Conservation (phyloP, 805 yeast genomes). For the Metschnikowia drakensbergensis region DNA sequence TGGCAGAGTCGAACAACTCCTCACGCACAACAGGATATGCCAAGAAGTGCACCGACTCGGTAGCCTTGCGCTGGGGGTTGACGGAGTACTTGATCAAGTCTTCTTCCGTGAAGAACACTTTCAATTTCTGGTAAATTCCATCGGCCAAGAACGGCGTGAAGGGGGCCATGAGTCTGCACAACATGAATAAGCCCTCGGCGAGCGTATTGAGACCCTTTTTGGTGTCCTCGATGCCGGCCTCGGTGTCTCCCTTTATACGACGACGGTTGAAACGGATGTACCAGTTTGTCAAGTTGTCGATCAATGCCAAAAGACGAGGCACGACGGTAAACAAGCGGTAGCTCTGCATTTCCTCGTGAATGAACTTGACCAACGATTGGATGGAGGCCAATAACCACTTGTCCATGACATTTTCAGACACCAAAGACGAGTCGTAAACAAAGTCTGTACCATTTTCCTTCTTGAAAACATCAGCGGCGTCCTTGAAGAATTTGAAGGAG, state of each 20-base stretch:
- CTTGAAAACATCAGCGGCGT: conserved; percentile 80
- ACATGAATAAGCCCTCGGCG: conserved; percentile 82
- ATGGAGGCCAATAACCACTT: conserved; percentile 95
- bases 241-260: conserved; percentile 85
- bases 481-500: conserved; percentile 93
- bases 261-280: conserved; percentile 97
- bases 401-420: conserved; percentile 90
- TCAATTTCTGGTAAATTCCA: conserved; percentile 75
- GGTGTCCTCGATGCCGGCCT: conserved; percentile 80
- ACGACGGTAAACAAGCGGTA: conserved; percentile 95
- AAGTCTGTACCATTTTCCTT: conserved; percentile 71
- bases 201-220: conserved; percentile 83
- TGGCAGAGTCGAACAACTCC: conserved; percentile 75
- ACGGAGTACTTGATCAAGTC: conserved; percentile 44
- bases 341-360: conserved; percentile 84
- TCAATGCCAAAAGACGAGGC: conserved; percentile 80
- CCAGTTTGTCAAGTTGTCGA: conserved; percentile 97
- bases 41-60: conserved; percentile 89
- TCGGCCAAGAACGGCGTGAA: conserved; percentile 97
- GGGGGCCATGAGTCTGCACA: conserved; percentile 97
- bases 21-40: conserved; percentile 81
- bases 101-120: conserved; percentile 55
- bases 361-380: conserved; percentile 82
- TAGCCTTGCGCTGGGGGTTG: conserved; percentile 49
- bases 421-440: conserved; percentile 60